These are phyloP conservation scores for Paxillus involutus DNA, from an alignment of 768 basidiomycete genomes.

Conservation along the genomic window DNA sequence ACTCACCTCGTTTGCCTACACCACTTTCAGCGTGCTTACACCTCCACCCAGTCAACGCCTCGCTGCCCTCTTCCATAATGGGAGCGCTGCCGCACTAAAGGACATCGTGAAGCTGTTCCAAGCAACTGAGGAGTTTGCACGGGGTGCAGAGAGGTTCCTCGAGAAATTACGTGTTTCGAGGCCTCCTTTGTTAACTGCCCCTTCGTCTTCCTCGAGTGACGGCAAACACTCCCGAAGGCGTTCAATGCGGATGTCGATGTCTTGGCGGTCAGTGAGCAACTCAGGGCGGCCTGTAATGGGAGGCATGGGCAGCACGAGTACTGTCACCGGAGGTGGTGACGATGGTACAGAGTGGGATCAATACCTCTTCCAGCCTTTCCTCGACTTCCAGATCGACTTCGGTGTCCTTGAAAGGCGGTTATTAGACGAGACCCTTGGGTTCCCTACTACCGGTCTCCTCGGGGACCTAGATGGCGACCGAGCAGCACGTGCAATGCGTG, in stretches of 20 bases:
- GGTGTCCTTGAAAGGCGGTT: slow-evolving; percentile 70
- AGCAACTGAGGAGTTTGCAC: slow-evolving; percentile 82
- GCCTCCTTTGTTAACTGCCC: slow-evolving; percentile 17
- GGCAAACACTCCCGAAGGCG: slow-evolving; percentile 45
- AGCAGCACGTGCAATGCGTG: slow-evolving; percentile 65
- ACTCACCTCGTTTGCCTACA: slow-evolving; percentile 79
- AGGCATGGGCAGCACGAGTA: slow-evolving; percentile 9
- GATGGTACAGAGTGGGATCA: slow-evolving; percentile 75
- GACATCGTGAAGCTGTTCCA: slow-evolving; percentile 72
- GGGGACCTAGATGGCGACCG: slow-evolving; percentile 35
- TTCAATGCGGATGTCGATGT: slow-evolving; percentile 66
- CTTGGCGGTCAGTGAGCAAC: slow-evolving; percentile 45
- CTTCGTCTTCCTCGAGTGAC: slow-evolving; percentile 23
- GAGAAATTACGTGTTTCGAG: slow-evolving; percentile 60
- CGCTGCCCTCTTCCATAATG: slow-evolving; percentile 60
- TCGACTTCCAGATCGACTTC: slow-evolving; percentile 89
- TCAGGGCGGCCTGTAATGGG: slow-evolving; percentile 17
- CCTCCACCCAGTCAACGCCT: slow-evolving; percentile 84
- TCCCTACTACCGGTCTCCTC: slow-evolving; percentile 36
- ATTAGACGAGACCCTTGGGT: slow-evolving; percentile 58
- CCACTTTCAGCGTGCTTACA: slow-evolving; percentile 73
- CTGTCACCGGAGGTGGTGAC: slow-evolving; percentile 6
- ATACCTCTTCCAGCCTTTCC: slow-evolving; percentile 90
- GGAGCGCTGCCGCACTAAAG: slow-evolving; percentile 54
- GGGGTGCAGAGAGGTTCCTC: slow-evolving; percentile 69